Conservation (phyloP, 768 basidiomycete genomes). For the Psilocybe sp. region DNA sequence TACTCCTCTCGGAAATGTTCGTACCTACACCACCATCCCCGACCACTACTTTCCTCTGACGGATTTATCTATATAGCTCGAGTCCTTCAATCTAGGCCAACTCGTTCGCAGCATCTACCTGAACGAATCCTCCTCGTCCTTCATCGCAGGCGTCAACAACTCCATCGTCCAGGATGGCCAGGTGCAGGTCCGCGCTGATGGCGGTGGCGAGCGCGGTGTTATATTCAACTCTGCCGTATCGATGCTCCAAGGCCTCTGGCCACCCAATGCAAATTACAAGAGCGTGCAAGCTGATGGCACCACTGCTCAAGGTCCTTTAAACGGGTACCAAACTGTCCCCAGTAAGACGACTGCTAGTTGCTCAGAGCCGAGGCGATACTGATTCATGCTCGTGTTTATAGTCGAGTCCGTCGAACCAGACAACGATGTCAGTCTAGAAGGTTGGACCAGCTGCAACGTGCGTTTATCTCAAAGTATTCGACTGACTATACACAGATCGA, state of each 20-base stretch:
- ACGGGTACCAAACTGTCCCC: constrained; percentile 63
- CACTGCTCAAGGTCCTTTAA: constrained; percentile 52
- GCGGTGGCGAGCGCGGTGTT: constrained; percentile 66
- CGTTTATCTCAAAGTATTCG: not conserved
- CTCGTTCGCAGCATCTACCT: constrained; percentile 53
- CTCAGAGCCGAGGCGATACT: not conserved
- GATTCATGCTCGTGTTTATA: constrained; percentile 14
- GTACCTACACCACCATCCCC: constrained; percentile 49
- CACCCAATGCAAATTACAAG: constrained; percentile 39
- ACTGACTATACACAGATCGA: not conserved
- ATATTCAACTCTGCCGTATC: constrained; percentile 68
- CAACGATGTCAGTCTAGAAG: constrained; percentile 63
- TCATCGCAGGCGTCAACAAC: constrained; percentile 42
- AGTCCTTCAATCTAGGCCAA: constrained; percentile 58
- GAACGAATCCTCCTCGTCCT: constrained; percentile 47
- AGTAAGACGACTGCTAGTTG: constrained; percentile 24
- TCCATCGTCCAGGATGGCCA: constrained; percentile 34
- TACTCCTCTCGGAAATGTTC: constrained; percentile 66
- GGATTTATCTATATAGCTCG: constrained; percentile 11
- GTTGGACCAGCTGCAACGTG: constrained; percentile 54
- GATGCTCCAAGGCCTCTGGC: constrained; percentile 68
- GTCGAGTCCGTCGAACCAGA: constrained; percentile 65
- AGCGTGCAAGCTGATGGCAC: constrained; percentile 68
- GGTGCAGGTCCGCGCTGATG: constrained; percentile 56
- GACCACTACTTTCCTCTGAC: constrained; percentile 25